phyloP scores from a whole-genome alignment of 352 stramenopile species.

The Globisporangium mamillatum region DNA sequence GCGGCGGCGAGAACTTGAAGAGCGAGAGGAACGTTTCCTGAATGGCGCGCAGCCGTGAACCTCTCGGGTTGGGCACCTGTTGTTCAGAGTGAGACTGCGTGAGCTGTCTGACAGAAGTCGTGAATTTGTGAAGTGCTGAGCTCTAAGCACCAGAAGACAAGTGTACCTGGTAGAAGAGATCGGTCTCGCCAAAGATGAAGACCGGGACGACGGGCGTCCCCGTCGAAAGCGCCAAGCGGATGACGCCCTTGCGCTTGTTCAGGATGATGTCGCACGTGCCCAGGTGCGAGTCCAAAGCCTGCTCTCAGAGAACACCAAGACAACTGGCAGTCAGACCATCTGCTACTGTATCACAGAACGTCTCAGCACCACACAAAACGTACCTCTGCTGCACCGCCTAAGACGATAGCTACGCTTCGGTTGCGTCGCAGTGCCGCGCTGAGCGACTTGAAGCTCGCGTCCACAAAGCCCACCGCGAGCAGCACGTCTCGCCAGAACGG shows the following conservation, averaged over 20 bases:
- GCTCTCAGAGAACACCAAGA: not conserved
- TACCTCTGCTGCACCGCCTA: slow-evolving; percentile 50
- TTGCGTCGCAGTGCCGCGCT: slow-evolving; percentile 25
- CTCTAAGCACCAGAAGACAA: not conserved
- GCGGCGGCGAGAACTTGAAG: slow-evolving; percentile 44
- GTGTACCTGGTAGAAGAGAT: slow-evolving; percentile 42
- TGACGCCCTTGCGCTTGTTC: slow-evolving; percentile 62
- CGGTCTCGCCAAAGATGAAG: slow-evolving; percentile 70
- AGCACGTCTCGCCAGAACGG: slow-evolving; percentile 54
- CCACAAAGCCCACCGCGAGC: slow-evolving; percentile 46
- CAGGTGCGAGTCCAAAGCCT: slow-evolving; percentile 47
- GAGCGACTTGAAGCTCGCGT: slow-evolving; percentile 46
- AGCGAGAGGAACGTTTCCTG: slow-evolving; percentile 35
- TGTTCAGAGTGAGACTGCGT: not conserved
- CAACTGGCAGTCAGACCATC: not conserved
- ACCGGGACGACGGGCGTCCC: slow-evolving; percentile 60
- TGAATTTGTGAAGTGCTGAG: not conserved
- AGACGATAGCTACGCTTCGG: slow-evolving; percentile 34
- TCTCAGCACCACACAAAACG: not conserved
- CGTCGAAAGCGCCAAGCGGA: slow-evolving; percentile 54
- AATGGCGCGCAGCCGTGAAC: slow-evolving; percentile 30
- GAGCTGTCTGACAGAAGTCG: not conserved
- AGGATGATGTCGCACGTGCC: slow-evolving; percentile 52
- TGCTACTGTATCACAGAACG: not conserved
- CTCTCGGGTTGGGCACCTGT: slow-evolving; percentile 40